A percentile compares a stretch with the other conserved stretches of the same genome.
Conservation (phyloP, 208 protist species). For the Spongospora subterranea region DNA sequence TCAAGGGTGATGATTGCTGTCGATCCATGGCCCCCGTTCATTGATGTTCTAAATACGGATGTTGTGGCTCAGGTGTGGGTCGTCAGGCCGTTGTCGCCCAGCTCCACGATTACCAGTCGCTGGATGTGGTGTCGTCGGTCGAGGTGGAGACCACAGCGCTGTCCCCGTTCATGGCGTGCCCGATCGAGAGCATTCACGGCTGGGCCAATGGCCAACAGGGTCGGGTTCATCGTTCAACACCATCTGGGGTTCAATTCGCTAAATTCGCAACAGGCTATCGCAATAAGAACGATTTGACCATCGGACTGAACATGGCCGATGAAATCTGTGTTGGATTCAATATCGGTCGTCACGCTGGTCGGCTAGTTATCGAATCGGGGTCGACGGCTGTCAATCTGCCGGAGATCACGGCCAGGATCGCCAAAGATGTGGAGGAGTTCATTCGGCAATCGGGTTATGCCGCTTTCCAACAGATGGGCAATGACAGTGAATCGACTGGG, state of each 20-base stretch:
- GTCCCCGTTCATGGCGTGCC: neutral
- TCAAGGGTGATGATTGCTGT: no score
- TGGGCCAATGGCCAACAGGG: neutral
- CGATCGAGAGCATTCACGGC: constrained; percentile 12
- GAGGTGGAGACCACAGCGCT: neutral
- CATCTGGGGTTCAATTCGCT: neutral
- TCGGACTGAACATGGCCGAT: constrained; percentile 33
- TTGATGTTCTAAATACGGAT: no score
- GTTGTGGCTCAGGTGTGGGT: no score
- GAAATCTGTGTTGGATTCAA: constrained; percentile 57
- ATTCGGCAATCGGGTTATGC: neutral
- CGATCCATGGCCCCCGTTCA: no score
- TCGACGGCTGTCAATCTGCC: neutral
- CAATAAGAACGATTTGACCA: constrained; percentile 62
- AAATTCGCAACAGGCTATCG: constrained; percentile 21
- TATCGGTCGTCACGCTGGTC: constrained; percentile 35
- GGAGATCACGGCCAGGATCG: constrained; percentile 8
- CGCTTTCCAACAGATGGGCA: neutral
- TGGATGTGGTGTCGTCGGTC: neutral
- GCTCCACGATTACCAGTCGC: neutral
- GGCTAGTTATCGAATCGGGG: constrained; percentile 45
- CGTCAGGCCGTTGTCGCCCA: neutral
- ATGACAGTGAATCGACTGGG: neutral
- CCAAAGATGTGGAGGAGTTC: constrained; percentile 11
- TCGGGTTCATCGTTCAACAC: neutral